Evolutionary conservation across 148 eudicot species (phyloP).

Genomic region (Silene latifolia): DNA sequence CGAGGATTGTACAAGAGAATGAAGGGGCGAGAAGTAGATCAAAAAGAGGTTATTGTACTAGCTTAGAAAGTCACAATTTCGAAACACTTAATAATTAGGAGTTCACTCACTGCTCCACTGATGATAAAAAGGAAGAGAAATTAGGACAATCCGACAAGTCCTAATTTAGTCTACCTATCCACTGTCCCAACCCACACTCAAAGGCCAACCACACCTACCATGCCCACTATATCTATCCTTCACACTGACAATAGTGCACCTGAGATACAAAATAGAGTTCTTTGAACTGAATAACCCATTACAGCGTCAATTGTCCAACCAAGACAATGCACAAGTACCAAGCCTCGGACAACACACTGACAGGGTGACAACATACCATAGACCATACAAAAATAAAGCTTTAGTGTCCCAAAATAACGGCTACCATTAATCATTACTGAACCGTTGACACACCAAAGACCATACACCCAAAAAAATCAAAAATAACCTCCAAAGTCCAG

Average conservation of each 20-base stretch:
- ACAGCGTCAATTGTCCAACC: background rate
- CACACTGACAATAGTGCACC: too few species aligned
- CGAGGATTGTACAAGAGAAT: too few species aligned
- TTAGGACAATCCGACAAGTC: background rate
- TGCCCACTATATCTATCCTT: too few species aligned
- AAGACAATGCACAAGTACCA: background rate
- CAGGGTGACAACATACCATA: background rate
- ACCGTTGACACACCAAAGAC: background rate
- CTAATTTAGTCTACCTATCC: too few species aligned
- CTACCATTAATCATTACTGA: background rate
- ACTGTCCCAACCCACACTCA: too few species aligned
- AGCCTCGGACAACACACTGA: background rate
- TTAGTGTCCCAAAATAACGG: background rate
- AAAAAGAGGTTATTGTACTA: too few species aligned
- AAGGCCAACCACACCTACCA: too few species aligned
- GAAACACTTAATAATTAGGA: too few species aligned
- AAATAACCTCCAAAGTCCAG: background rate
- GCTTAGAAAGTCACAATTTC: too few species aligned
- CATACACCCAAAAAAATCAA: background rate
- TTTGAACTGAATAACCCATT: background rate
- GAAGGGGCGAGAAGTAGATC: too few species aligned
- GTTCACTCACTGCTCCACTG: too few species aligned
- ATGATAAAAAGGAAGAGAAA: background rate
- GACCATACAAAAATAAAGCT: background rate
- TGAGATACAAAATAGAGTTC: too few species aligned